A percentile compares a stretch with the other conserved stretches of the same genome.
Conservation (phyloP, 179 eudicot genomes). For the Pouteria campechiana region DNA sequence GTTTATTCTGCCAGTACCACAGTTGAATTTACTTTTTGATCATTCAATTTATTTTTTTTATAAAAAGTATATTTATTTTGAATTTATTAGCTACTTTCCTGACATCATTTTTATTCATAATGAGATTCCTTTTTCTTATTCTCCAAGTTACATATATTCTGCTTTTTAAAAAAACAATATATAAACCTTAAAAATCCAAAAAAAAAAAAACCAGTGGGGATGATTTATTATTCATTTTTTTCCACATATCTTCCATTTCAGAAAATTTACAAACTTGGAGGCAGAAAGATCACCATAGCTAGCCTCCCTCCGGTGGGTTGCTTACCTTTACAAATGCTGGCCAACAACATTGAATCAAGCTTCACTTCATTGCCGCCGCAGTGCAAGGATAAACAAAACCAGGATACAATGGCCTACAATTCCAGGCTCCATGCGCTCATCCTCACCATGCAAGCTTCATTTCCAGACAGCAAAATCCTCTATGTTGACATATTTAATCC, state of each 20-base stretch:
- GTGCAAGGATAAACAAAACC: conserved; percentile 17
- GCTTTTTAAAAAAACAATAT: too few species aligned
- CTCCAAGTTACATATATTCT: too few species aligned
- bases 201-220: too few species aligned
- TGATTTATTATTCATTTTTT: too few species aligned
- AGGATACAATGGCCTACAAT: conserved; percentile 6
- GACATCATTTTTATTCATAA: too few species aligned
- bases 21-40: too few species aligned
- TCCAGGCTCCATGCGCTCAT: conserved; percentile 10
- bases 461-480: conserved; percentile 2
- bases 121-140: too few species aligned
- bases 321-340: conserved; percentile 15
- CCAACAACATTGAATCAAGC: conserved; percentile 9
- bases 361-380: conserved; percentile 8
- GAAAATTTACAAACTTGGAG: conserved; percentile 14
- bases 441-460: conserved; percentile 1
- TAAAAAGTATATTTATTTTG: too few species aligned
- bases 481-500: conserved; percentile 16
- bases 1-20: too few species aligned
- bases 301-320: conserved; percentile 24
- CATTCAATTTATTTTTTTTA: too few species aligned
- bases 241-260: not conserved
- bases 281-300: conserved; percentile 9
- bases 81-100: too few species aligned
- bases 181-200: too few species aligned